Percentiles rank a stretch among this genome's conserved stretches.
Evolutionary conservation across 1,284 basidiomycete species (phyloP).

Genomic region (Porogramme epimiltina): DNA sequence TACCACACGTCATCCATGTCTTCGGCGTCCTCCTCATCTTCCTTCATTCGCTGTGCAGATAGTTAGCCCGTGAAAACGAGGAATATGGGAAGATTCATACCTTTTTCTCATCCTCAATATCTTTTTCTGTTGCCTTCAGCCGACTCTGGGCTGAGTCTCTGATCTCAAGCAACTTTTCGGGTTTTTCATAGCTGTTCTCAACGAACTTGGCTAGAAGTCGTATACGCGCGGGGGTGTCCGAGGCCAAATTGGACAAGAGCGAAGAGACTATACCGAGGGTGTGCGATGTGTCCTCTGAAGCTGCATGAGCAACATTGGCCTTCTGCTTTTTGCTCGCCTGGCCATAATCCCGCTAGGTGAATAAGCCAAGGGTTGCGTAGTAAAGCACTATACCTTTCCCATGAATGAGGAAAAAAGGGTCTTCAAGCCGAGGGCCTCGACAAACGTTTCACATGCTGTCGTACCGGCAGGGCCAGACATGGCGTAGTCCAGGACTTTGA

Average conservation of each 20-base stretch:
- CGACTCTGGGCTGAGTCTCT: slow-evolving; percentile 69
- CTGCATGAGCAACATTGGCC: slow-evolving; percentile 47
- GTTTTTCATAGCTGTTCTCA: slow-evolving; percentile 88
- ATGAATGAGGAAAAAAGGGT: slow-evolving; percentile 90
- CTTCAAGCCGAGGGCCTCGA: slow-evolving; percentile 88
- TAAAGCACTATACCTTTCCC: slow-evolving; percentile 83
- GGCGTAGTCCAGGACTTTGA: slow-evolving; percentile 92
- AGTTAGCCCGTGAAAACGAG: too few relatives aligned
- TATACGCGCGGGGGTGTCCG: slow-evolving; percentile 81
- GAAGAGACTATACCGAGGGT: slow-evolving; percentile 88
- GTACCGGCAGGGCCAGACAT: slow-evolving; percentile 82
- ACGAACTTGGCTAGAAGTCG: slow-evolving; percentile 94
- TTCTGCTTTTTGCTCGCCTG: slow-evolving; percentile 64
- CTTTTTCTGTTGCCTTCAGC: slow-evolving; percentile 59
- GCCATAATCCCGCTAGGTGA: background rate
- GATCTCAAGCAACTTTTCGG: slow-evolving; percentile 90
- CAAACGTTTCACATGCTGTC: slow-evolving; percentile 81
- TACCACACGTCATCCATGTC: slow-evolving; percentile 83
- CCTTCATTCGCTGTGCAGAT: slow-evolving; percentile 62
- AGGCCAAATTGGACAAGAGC: slow-evolving; percentile 86
- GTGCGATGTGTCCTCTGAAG: slow-evolving; percentile 86
- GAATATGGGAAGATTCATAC: slow-evolving; percentile 45
- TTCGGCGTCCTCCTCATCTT: slow-evolving; percentile 59
- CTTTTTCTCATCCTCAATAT: slow-evolving; percentile 68
- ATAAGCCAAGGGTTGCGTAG: slow-evolving; percentile 1